Evolutionary conservation across 371 early-diverging fungal genomes (phyloP).

Genomic region (Mucor ambiguus): DNA sequence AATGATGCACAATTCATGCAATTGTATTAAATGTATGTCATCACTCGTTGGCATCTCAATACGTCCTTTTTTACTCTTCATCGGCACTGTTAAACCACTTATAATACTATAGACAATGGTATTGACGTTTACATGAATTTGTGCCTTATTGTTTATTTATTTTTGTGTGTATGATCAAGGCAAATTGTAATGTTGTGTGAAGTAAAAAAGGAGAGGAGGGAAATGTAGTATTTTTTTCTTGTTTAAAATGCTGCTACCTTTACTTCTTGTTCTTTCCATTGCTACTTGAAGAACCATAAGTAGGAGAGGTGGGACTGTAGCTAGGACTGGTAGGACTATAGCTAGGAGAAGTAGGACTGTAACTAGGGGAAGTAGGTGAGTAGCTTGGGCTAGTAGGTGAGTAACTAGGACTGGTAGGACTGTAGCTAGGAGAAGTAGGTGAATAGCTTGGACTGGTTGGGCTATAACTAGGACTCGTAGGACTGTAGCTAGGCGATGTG

Average conservation of each 20-base stretch:
- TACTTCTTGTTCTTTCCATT: conserved; percentile 6
- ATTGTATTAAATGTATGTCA: background rate
- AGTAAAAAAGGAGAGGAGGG: background rate
- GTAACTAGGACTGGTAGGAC: conserved; percentile 67
- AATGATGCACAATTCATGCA: background rate
- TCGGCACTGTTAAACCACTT: too few species aligned
- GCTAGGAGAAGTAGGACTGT: conserved; percentile 59
- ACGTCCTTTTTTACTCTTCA: too few species aligned
- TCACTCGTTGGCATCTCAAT: background rate
- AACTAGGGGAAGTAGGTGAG: conserved; percentile 76
- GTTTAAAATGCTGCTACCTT: background rate
- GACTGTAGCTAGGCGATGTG: conserved; percentile 76
- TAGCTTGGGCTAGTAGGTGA: conserved; percentile 86
- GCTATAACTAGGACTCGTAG: conserved; percentile 59
- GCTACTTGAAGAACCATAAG: conserved; percentile 66
- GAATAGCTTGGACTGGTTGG: conserved; percentile 56
- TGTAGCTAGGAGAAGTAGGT: conserved; percentile 63
- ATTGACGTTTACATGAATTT: background rate
- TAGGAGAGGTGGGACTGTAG: conserved; percentile 60
- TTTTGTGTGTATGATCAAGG: conserved; percentile 5
- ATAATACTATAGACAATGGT: background rate
- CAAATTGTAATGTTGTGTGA: background rate
- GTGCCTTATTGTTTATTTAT: background rate
- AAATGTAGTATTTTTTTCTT: background rate
- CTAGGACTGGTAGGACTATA: conserved; percentile 63